Evolutionary conservation across 495 filamentous ascomycete genomes (phyloP), one percentile per base, ranked within the genome.

Genomic region (Neurospora tetrasperma): DNA sequence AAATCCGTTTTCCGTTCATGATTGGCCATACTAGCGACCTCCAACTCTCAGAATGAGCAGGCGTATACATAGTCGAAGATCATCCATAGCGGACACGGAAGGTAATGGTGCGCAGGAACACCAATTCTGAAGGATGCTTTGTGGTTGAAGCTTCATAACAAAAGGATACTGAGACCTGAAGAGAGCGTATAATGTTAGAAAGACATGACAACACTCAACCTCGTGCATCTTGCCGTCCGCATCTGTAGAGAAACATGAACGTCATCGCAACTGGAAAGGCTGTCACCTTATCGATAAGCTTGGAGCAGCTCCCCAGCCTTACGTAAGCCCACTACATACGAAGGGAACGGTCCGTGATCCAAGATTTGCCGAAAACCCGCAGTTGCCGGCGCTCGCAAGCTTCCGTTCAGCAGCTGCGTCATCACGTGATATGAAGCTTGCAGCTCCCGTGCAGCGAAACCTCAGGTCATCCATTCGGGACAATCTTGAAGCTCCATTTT

Each of bases 391-490:
- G 7, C n/a, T 48, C 4, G 14, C 11, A 20, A 16, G 48, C 23
- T 31, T 31, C 23, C 18, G 0, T 44, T 48, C 48, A 27, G 4
- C 48, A 35, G 27, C 54, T 62, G 23, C 54, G 54, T 4, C 14
- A 35, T 54, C 46, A 54, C 54, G 54, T 62, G 54, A 62, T 4
- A 16, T 5, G 27, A 62, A 62, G 54, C 54, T 62, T 79, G 76
- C 40, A 75, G 62, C 74, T 75, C 40, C 20, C 27, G 71, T 72
- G 46, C 69, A 43, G 39, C 73, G 69, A 71, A 71, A 73, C 74
- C 78, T 80, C 78, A 77, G 77, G 72, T 75, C 77, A 79, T 79
- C 42, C 68, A 27, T 72, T 73, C 40, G 54, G 54, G 16, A 62
- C 23, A 62, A 62, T 62, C 54, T 62, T 62, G 70, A 73, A 77